Evolutionary conservation across 2,329 filamentous ascomycete species (phyloP).

Genomic region (Nectriaceae sp.): DNA sequence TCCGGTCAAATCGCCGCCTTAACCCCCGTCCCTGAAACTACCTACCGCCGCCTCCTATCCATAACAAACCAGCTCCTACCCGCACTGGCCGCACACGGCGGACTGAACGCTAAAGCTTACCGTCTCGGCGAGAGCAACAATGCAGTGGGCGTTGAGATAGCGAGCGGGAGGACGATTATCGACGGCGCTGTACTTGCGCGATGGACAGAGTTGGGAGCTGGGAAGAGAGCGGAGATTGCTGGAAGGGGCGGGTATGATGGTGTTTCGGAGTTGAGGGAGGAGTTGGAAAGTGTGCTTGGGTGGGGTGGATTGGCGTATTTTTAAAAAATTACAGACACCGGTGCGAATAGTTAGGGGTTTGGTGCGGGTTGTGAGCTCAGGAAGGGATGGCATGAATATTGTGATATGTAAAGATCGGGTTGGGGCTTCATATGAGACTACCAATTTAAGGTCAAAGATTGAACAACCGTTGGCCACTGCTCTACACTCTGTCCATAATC

Average conservation of each 20-base stretch:
- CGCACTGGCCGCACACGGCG: constrained; percentile 73
- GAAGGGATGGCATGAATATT: no score
- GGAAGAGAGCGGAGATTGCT: constrained; percentile 71
- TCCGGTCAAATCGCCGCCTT: constrained; percentile 78
- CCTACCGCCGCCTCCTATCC: constrained; percentile 81
- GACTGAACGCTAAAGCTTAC: constrained; percentile 82
- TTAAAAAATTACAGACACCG: constrained; percentile 25
- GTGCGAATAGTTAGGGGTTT: no score
- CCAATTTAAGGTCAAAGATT: no score
- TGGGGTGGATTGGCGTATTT: constrained; percentile 66
- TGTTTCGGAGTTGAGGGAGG: constrained; percentile 67
- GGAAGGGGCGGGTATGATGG: constrained; percentile 69
- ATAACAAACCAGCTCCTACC: constrained; percentile 79
- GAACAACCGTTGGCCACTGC: no score
- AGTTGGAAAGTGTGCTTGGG: constrained; percentile 64
- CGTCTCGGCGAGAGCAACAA: constrained; percentile 53
- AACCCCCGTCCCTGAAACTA: constrained; percentile 73
- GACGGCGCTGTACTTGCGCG: constrained; percentile 76
- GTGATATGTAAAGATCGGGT: no score
- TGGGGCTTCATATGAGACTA: no score
- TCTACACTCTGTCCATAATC: no score
- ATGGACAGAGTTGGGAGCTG: constrained; percentile 75
- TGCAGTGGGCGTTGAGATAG: constrained; percentile 57
- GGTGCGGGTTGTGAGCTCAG: no score
- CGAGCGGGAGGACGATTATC: constrained; percentile 66